A percentile compares a stretch with the other conserved stretches of the same genome.
Evolutionary conservation across 108 stramenopile species (phyloP).

Genomic region (Nannochloropsis granulata): DNA sequence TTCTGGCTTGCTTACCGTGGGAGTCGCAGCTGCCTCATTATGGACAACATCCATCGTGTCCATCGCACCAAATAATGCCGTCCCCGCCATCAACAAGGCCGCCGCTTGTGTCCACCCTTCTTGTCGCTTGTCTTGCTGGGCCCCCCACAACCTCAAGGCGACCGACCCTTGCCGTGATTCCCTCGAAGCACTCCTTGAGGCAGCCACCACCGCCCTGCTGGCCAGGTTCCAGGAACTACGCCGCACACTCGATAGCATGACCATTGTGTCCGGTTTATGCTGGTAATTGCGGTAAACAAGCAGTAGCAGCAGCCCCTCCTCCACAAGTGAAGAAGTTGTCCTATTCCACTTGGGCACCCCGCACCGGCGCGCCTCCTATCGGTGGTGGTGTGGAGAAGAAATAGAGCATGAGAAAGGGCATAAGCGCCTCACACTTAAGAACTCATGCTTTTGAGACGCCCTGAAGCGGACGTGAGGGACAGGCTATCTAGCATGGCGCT

Average conservation of each 20-base stretch:
- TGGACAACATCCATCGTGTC: neutral
- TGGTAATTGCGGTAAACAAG: neutral
- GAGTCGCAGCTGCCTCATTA: neutral
- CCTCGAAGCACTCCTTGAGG: neutral
- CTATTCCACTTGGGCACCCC: no score
- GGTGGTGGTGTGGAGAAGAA: no score
- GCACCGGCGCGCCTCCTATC: no score
- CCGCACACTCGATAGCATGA: neutral
- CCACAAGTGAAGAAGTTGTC: neutral
- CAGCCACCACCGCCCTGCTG: neutral
- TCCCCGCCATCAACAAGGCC: neutral
- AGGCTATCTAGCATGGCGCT: no score
- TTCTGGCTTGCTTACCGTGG: neutral
- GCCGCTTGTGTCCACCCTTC: neutral
- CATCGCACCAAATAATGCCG: neutral
- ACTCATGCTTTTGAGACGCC: no score
- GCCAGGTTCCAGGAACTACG: neutral
- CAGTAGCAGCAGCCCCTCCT: neutral
- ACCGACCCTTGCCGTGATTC: neutral
- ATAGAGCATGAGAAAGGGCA: no score
- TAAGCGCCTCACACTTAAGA: no score
- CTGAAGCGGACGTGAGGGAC: no score
- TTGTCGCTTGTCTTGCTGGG: neutral
- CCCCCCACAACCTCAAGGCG: neutral
- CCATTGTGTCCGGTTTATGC: no score